Evolutionary conservation across 1,139 yeast species (phyloP).

Genomic region (Sporopachydermia cereana): DNA sequence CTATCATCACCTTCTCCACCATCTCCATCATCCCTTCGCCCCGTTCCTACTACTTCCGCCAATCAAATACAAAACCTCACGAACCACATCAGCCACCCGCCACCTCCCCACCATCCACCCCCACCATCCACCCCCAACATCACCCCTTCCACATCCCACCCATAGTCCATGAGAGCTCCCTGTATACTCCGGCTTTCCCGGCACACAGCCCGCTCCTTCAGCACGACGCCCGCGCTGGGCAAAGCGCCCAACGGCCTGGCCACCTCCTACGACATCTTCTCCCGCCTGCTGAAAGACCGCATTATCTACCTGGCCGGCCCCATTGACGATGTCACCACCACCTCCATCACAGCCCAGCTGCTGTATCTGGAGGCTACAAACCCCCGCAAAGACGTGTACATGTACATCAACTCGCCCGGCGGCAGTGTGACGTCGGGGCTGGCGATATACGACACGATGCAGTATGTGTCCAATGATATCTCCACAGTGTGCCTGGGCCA

Average conservation of each 20-base stretch:
- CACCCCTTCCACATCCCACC: too few relatives aligned
- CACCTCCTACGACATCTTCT: conserved; percentile 14
- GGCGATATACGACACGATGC: conserved; percentile 26
- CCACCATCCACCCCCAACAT: neutral
- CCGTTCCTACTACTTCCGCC: neutral
- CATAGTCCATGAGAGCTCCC: too few relatives aligned
- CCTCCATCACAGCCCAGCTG: conserved; percentile 24
- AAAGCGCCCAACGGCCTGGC: neutral
- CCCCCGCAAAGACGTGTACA: conserved; percentile 20
- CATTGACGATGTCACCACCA: conserved; percentile 20
- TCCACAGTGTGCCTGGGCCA: conserved; percentile 26
- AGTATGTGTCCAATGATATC: conserved; percentile 22
- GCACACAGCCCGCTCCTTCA: neutral
- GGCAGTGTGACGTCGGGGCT: conserved; percentile 25
- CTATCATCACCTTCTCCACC: too few relatives aligned
- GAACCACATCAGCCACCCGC: too few relatives aligned
- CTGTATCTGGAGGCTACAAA: conserved; percentile 22
- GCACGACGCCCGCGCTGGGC: neutral
- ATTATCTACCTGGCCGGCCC: conserved; percentile 22
- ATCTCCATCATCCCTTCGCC: too few relatives aligned
- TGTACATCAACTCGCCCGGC: conserved; percentile 26
- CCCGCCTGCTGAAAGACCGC: conserved; percentile 19
- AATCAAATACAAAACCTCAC: too few relatives aligned
- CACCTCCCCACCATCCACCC: neutral
- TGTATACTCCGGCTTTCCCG: too few relatives aligned